Conservation (phyloP, 2,329 filamentous ascomycete genomes). For the Fusarium fracticaudum region DNA sequence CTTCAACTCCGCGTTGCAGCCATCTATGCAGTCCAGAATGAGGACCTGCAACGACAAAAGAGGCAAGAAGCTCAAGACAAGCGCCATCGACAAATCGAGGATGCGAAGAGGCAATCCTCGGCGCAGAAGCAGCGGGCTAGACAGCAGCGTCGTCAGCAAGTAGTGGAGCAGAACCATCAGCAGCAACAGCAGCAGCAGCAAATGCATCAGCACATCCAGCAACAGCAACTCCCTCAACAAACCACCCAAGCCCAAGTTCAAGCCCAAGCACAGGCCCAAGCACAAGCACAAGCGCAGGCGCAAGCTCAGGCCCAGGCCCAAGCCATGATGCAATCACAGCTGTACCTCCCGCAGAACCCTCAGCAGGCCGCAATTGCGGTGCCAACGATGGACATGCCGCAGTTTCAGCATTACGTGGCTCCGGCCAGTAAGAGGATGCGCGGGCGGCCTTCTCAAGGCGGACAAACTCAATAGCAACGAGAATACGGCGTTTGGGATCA, state of each 20-base stretch:
- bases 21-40: slow-evolving; percentile 57
- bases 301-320: slow-evolving; percentile 39
- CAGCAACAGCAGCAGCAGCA: slow-evolving; percentile 33
- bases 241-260: slow-evolving; percentile 39
- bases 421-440: slow-evolving; percentile 47
- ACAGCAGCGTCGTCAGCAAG: slow-evolving; percentile 40
- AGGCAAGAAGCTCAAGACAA: slow-evolving; percentile 52
- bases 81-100: slow-evolving; percentile 52
- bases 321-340: slow-evolving; percentile 42
- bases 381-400: slow-evolving; percentile 41
- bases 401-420: slow-evolving; percentile 44
- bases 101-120: slow-evolving; percentile 39
- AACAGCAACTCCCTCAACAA: slow-evolving; percentile 40
- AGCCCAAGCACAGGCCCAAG: slow-evolving; percentile 37
- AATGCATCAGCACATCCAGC: slow-evolving; percentile 38
- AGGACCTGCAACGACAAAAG: slow-evolving; percentile 53
- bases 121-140: slow-evolving; percentile 40
- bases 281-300: slow-evolving; percentile 41
- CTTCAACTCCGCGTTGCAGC: slow-evolving; percentile 55
- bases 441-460: slow-evolving; percentile 37
- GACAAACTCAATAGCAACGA: slow-evolving; percentile 23
- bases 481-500: not conserved
- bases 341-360: slow-evolving; percentile 42
- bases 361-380: slow-evolving; percentile 42
- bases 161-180: slow-evolving; percentile 41